Evolutionary conservation across 2,329 filamentous ascomycete genomes (phyloP).

Genomic region (Fusarium sacchari): DNA sequence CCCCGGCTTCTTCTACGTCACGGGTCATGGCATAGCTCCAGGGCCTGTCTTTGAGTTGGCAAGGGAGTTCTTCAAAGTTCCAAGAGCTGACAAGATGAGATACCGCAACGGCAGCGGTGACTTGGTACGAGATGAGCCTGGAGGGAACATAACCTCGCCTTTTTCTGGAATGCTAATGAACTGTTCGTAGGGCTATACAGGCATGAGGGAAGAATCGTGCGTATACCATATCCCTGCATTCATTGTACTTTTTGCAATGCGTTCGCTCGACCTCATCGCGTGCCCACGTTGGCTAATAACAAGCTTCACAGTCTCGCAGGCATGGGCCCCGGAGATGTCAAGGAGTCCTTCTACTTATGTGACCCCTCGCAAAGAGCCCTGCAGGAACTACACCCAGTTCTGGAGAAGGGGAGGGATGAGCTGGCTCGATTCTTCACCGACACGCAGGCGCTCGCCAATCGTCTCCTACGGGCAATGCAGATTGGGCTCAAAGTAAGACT

Average conservation of each 20-base stretch:
- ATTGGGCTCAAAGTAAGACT: neutral
- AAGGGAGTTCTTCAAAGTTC: neutral
- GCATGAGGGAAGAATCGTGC: neutral
- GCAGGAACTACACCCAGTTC: neutral
- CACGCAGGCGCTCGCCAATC: neutral
- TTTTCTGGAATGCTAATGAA: neutral
- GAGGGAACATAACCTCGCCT: rapidly evolving
- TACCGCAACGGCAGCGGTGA: neutral
- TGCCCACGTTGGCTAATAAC: neutral
- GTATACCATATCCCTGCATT: neutral
- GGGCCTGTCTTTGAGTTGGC: neutral
- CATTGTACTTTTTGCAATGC: neutral
- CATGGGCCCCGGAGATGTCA: neutral
- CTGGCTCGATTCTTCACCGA: neutral
- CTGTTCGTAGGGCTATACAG: neutral
- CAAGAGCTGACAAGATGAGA: neutral
- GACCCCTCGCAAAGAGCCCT: neutral
- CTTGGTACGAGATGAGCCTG: neutral
- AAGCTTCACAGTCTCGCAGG: neutral
- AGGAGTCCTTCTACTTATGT: neutral
- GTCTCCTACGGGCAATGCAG: neutral
- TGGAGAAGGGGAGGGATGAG: neutral
- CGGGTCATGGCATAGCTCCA: neutral
- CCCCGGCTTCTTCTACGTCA: neutral
- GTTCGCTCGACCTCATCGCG: rapidly evolving